These are phyloP conservation scores for Rhodotorula sp. DNA, from an alignment of 1,284 basidiomycete species.

Conservation along the genomic window DNA sequence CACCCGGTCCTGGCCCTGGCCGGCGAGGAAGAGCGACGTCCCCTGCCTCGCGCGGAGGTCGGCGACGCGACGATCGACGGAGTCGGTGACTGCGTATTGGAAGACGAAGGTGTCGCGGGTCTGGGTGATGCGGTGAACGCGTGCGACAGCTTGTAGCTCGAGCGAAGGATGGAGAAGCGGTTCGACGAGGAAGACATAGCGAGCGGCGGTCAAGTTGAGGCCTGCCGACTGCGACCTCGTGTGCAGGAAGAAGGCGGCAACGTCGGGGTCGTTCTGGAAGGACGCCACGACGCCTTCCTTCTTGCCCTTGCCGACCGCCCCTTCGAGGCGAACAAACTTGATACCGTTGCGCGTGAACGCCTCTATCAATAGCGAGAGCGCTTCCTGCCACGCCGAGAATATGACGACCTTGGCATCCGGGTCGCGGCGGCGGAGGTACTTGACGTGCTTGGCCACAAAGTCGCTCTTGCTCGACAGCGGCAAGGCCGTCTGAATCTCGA, in stretches of 20 bases:
- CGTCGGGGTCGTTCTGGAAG: constrained; percentile 39
- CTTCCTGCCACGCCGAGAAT: constrained; percentile 41
- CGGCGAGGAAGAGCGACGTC: constrained; percentile 28
- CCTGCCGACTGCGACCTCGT: constrained; percentile 42
- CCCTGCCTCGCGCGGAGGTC: constrained; percentile 27
- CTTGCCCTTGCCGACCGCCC: constrained; percentile 28
- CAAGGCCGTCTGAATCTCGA: constrained; percentile 16
- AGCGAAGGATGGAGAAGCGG: constrained; percentile 41
- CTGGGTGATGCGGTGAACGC: constrained; percentile 45
- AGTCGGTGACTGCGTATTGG: constrained; percentile 34
- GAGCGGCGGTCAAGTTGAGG: constrained; percentile 40
- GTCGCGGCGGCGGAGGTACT: constrained; percentile 26
- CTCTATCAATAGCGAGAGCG: constrained; percentile 33
- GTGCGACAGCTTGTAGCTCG: constrained; percentile 44
- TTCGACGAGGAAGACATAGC: constrained; percentile 42
- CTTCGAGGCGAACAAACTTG: constrained; percentile 40
- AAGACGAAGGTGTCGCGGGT: constrained; percentile 36
- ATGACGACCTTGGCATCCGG: constrained; percentile 43
- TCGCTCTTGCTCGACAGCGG: constrained; percentile 39
- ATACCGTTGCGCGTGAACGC: constrained; percentile 38
- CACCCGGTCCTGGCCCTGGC: not conserved
- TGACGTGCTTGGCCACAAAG: constrained; percentile 40
- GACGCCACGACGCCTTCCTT: constrained; percentile 40
- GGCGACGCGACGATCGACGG: constrained; percentile 42
- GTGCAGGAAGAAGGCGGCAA: constrained; percentile 43